Percentiles rank a stretch among this genome's conserved stretches.
These are phyloP conservation scores for Plasmodium gonderi DNA, from an alignment of 169 alveolate genomes.

Conservation along the genomic window DNA sequence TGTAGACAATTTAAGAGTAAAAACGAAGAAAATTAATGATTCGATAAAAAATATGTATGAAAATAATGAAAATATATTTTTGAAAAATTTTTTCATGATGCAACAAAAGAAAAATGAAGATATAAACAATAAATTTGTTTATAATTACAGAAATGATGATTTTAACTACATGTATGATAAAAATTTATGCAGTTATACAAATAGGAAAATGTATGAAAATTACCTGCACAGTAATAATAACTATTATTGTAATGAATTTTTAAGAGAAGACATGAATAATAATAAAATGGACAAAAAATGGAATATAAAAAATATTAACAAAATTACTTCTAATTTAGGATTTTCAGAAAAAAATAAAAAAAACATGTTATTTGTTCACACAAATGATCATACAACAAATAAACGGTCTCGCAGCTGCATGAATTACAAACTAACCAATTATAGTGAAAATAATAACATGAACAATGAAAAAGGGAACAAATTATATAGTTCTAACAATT, in stretches of 20 bases:
- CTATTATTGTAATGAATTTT: not conserved
- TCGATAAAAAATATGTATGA: slow-evolving; percentile 71
- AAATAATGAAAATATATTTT: slow-evolving; percentile 36
- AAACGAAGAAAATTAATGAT: slow-evolving; percentile 59
- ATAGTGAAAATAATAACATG: not conserved
- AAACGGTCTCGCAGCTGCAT: slow-evolving; percentile 26
- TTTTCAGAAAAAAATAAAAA: slow-evolving; percentile 6
- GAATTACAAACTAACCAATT: not conserved
- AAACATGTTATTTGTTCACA: not conserved
- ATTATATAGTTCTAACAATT: not conserved
- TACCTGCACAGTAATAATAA: not conserved
- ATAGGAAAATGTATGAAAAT: not conserved
- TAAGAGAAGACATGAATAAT: not conserved
- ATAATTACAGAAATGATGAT: not conserved
- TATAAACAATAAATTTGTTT: not conserved
- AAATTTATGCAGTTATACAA: not conserved
- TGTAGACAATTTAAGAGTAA: slow-evolving; percentile 57
- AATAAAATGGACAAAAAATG: slow-evolving; percentile 12
- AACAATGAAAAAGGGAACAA: not conserved
- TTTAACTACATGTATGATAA: slow-evolving; percentile 4
- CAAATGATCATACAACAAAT: not conserved
- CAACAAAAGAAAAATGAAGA: slow-evolving; percentile 1
- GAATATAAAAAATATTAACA: slow-evolving; percentile 29
- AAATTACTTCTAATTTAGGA: slow-evolving; percentile 3
- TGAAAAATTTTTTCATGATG: slow-evolving; percentile 24